Base-by-base conservation (phyloP, 1,139 yeast genomes). In the Debaryomyces subglobosus region DNA sequence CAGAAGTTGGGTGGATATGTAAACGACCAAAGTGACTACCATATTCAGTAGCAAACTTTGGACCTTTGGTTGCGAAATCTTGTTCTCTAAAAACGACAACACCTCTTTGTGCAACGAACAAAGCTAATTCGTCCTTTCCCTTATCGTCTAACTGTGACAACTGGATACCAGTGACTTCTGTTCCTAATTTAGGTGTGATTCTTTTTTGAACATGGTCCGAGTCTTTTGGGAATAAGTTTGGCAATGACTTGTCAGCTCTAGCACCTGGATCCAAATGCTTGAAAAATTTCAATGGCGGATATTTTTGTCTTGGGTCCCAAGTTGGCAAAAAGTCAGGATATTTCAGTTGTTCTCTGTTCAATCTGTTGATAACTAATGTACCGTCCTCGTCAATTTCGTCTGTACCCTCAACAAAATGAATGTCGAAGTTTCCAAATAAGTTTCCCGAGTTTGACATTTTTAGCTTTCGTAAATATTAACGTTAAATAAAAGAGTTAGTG, bases 1-100 rank as follows among this genome's bases (percentile, higher is more conserved):
- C 88, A 6, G 89, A 81, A 3, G 89, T 84, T 43, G 91, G 89
- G 60, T 87, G 94, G 48, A 82, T 76, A 67, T 86, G 94, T 46
- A 85, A 72, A 9, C 82, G 81, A 12, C 92, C 92, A 66, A 77
- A 86, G 63, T 84, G 78, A 45, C 71, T 71, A 29, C 86, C 89
- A 59, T 79, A 79, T n/a, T 78, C 73, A 41, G 72, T 76, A 43
- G 78, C 75, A 53, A 71, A 79, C 39, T 71, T 71, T 6, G 86
- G 82, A 37, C 88, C 89, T 51, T 78, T 67, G 36, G 72, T 71
- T 43, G 82, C 77, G 53, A 84, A 77, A 58, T 86, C 84, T 65
- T 85, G 91, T 53, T 82, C 79, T 61, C 88, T 74, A 67, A 86
- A 84, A 10, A 84, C 80, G 29, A 83, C 84, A 45, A 85, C 85